Conservation (phyloP, 2,329 filamentous ascomycete genomes). For the Gyromitra esculenta region DNA sequence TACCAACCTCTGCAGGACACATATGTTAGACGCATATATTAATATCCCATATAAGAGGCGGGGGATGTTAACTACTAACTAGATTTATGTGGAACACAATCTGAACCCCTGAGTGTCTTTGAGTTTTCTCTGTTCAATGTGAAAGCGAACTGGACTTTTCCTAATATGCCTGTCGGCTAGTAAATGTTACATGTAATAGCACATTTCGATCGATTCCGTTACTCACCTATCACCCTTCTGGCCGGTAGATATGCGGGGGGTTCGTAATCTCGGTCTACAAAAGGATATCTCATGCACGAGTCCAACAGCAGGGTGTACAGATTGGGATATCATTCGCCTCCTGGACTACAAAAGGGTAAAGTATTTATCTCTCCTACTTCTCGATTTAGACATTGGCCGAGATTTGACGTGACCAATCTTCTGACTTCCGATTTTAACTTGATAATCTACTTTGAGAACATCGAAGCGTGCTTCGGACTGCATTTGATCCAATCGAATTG, state of each 20-base stretch:
- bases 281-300: conserved; percentile 17
- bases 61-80: conserved; percentile 1
- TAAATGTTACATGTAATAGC: conserved; percentile 4
- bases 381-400: conserved; percentile 19
- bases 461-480: conserved; percentile 30
- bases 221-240: conserved; percentile 8
- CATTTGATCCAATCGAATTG: conserved; percentile 20
- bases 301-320: not conserved
- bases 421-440: conserved; percentile 9
- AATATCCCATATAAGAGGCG: not conserved
- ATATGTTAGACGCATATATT: conserved; percentile 13
- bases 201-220: not conserved
- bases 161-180: not conserved
- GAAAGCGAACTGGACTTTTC: conserved; percentile 9
- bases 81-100: not conserved
- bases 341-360: conserved; percentile 8
- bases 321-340: conserved; percentile 24
- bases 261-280: not conserved
- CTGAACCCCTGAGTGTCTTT: not conserved
- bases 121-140: conserved; percentile 4
- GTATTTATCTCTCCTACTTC: conserved; percentile 7
- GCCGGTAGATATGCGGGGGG: conserved; percentile 5
- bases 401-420: not conserved
- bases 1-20: not conserved
- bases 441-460: conserved; percentile 15